Percentiles rank a stretch among this genome's conserved stretches.
Evolutionary conservation across 805 yeast species (phyloP).

Genomic region (Hanseniaspora taiwanica): DNA sequence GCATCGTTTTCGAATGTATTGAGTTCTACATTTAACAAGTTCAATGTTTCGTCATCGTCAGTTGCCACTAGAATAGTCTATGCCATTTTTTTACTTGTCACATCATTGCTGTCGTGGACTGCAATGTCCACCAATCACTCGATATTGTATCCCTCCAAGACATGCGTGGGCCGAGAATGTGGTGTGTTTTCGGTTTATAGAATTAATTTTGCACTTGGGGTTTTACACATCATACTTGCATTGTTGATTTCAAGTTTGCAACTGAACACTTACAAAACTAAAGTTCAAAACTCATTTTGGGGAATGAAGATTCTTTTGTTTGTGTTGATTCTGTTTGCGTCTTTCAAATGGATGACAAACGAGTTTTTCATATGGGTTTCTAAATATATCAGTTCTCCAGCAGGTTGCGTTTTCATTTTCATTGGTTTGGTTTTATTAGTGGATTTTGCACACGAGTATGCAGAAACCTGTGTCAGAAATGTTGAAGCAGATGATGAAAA

Average conservation of each 20-base stretch:
- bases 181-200: constrained; percentile 94
- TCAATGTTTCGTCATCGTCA: constrained; percentile 57
- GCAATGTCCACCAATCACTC: constrained; percentile 68
- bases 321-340: constrained; percentile 43
- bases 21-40: constrained; percentile 34
- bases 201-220: constrained; percentile 75
- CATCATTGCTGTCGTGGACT: constrained; percentile 85
- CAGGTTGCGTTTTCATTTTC: constrained; percentile 73
- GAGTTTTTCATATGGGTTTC: constrained; percentile 82
- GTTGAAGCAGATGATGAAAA: constrained; percentile 68
- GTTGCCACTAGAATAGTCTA: constrained; percentile 78
- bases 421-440: constrained; percentile 84
- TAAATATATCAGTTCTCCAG: constrained; percentile 71
- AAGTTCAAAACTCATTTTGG: constrained; percentile 91
- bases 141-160: constrained; percentile 53
- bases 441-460: constrained; percentile 98
- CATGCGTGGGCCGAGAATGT: constrained; percentile 77
- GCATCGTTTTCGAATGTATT: constrained; percentile 67
- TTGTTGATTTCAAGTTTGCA: constrained; percentile 55
- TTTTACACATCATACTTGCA: constrained; percentile 63
- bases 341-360: constrained; percentile 66
- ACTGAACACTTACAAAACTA: constrained; percentile 63
- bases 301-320: constrained; percentile 53
- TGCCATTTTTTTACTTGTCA: constrained; percentile 63
- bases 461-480: constrained; percentile 84